Conservation (phyloP, 768 basidiomycete genomes). For the Collybiopsis luxurians region DNA sequence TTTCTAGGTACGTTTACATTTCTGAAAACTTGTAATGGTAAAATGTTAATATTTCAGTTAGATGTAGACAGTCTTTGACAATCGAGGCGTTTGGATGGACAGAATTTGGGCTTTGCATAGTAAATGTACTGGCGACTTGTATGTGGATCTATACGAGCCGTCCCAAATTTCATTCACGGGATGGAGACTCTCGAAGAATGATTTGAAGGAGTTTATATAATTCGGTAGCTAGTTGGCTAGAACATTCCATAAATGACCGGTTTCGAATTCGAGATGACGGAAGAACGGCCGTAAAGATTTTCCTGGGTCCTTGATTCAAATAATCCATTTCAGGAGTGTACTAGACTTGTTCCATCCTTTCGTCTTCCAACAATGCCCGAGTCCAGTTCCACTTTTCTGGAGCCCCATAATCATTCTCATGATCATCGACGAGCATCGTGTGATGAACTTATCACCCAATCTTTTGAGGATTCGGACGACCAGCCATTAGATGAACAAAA, state of each 20-base stretch:
- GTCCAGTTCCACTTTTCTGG: neutral
- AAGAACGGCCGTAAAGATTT: too few species aligned
- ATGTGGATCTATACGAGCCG: constrained; percentile 40
- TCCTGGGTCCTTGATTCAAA: too few species aligned
- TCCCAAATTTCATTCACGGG: constrained; percentile 17
- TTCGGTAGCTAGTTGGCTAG: too few species aligned
- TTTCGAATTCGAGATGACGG: too few species aligned
- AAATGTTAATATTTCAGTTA: constrained; percentile 19
- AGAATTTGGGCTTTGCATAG: constrained; percentile 59
- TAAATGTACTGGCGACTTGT: constrained; percentile 56
- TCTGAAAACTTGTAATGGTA: constrained; percentile 19
- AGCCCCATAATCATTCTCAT: constrained; percentile 3
- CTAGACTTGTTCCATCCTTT: too few species aligned
- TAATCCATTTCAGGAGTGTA: too few species aligned
- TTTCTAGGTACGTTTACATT: constrained; percentile 45
- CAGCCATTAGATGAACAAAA: constrained; percentile 21
- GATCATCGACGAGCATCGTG: constrained; percentile 27
- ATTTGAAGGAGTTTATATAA: too few species aligned
- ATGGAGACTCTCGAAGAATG: constrained; percentile 37
- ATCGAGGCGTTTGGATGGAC: constrained; percentile 78
- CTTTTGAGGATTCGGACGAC: constrained; percentile 14
- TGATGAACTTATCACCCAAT: constrained; percentile 22
- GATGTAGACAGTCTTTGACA: constrained; percentile 70
- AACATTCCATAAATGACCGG: too few species aligned
- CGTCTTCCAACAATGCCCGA: too few species aligned